phyloP scores from a whole-genome alignment of 805 yeast genomes.

The Ogataea methanolica region DNA sequence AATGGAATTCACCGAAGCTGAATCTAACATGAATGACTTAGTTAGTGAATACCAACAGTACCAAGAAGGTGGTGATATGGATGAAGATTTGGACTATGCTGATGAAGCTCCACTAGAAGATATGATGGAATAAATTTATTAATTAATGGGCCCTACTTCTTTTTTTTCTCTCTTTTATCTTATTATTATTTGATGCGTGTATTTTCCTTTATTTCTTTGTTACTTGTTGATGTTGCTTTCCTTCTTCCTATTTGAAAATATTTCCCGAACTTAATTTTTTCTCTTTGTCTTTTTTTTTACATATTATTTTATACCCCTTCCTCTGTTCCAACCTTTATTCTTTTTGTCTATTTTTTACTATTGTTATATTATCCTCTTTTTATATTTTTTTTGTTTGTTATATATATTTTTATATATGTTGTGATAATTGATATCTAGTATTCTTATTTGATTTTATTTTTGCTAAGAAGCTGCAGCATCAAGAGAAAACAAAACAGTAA shows the following conservation, averaged over 20 bases:
- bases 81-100: constrained; percentile 66
- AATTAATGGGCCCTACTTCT: background rate
- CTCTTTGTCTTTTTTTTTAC: constrained; percentile 4
- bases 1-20: constrained; percentile 91
- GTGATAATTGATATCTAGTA: too few species aligned
- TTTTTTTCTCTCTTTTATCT: background rate
- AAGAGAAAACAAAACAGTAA: too few species aligned
- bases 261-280: background rate
- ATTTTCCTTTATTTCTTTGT: constrained; percentile 3
- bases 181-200: background rate
- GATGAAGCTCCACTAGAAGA: constrained; percentile 61
- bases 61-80: constrained; percentile 77
- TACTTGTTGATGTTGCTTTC: background rate
- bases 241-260: background rate
- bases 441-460: too few species aligned
- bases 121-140: constrained; percentile 28
- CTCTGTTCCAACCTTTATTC: background rate
- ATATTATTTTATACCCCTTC: background rate
- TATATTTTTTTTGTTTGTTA: background rate
- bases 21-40: constrained; percentile 83
- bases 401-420: too few species aligned
- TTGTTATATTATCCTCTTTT: background rate
- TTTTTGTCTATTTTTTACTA: background rate
- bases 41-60: constrained; percentile 90
- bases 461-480: too few species aligned